phyloP scores from a whole-genome alignment of 116 monocot genomes.

The Cymodocea nodosa region DNA sequence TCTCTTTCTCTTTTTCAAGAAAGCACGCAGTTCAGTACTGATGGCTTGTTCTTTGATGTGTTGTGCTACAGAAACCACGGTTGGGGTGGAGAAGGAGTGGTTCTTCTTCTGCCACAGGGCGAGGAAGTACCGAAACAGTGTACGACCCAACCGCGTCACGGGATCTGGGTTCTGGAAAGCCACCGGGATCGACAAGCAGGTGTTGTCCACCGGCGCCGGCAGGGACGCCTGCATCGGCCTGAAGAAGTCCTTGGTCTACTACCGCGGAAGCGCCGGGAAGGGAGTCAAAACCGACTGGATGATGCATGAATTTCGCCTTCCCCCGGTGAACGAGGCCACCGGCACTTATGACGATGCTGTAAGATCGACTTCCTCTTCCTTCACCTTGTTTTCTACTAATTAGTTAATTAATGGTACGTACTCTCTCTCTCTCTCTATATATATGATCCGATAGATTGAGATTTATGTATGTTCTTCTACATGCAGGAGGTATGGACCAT shows the following conservation, averaged over 20 bases:
- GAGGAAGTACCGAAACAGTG: slow-evolving; percentile 82
- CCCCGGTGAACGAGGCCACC: slow-evolving; percentile 7
- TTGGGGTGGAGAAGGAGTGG: slow-evolving; percentile 41
- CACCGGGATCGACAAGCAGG: slow-evolving; percentile 83
- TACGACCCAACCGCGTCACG: slow-evolving; percentile 76
- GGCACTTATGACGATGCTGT: background rate
- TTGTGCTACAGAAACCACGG: slow-evolving; percentile 19
- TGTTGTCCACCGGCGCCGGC: no score
- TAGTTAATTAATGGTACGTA: background rate
- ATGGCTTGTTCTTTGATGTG: background rate
- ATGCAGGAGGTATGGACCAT: background rate
- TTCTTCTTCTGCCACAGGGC: slow-evolving; percentile 83
- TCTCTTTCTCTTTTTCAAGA: no score
- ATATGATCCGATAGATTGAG: background rate
- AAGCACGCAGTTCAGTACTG: no score
- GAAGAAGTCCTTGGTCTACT: slow-evolving; percentile 88
- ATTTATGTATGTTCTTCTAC: background rate
- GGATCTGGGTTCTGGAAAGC: slow-evolving; percentile 92
- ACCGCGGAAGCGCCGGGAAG: slow-evolving; percentile 66
- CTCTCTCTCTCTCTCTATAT: background rate
- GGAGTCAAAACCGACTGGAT: slow-evolving; percentile 90
- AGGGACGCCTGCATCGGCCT: slow-evolving; percentile 54
- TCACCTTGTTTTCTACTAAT: no score
- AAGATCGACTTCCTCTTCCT: no score
- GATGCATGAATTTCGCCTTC: slow-evolving; percentile 95